Conservation (phyloP, 345 rosid genomes). For the Hevea brasiliensis region DNA sequence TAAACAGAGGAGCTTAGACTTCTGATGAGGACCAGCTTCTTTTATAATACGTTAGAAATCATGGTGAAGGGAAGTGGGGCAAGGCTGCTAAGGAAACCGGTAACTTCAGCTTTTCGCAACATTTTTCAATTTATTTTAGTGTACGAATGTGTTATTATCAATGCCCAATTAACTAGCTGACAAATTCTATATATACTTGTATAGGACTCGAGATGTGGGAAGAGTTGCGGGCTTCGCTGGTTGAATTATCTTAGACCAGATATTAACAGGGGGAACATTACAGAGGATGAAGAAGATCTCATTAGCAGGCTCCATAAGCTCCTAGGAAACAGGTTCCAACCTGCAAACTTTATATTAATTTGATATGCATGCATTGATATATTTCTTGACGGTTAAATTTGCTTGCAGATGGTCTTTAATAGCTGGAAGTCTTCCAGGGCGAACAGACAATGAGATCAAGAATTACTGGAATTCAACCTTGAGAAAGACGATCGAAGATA, state of each 20-base stretch:
- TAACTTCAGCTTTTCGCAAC: neutral
- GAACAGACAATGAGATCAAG: conserved; percentile 44
- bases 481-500: neutral
- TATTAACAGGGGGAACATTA: conserved; percentile 45
- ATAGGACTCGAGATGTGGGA: conserved; percentile 30
- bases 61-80: conserved; percentile 22
- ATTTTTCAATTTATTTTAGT: too few species aligned
- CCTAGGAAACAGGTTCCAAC: conserved; percentile 24
- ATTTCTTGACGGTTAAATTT: too few species aligned
- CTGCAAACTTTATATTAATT: neutral
- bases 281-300: conserved; percentile 44
- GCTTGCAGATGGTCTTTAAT: conserved; percentile 28
- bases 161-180: too few species aligned
- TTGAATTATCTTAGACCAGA: conserved; percentile 43
- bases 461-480: conserved; percentile 32
- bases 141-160: too few species aligned
- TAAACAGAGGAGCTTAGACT: conserved; percentile 16
- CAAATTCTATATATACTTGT: neutral
- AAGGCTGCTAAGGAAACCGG: conserved; percentile 14
- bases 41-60: conserved; percentile 4
- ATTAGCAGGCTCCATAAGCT: conserved; percentile 33
- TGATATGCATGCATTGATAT: too few species aligned
- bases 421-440: conserved; percentile 47
- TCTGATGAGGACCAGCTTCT: conserved; percentile 11
- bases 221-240: conserved; percentile 50